These are phyloP conservation scores for Mycena polygramma DNA, from an alignment of 768 basidiomycete species.

Conservation along the genomic window DNA sequence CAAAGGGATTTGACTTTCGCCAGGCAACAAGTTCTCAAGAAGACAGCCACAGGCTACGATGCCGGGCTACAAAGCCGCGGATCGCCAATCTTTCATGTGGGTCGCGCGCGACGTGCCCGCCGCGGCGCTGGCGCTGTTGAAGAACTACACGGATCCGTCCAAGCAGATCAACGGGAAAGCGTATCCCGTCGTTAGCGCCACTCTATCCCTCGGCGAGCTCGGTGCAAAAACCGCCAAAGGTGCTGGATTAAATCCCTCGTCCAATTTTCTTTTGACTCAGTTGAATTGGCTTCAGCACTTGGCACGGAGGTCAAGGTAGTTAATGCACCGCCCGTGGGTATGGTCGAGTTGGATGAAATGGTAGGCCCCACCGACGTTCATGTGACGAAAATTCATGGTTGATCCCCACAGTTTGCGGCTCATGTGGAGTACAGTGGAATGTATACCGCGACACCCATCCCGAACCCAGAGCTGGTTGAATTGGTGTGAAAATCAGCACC, in stretches of 20 bases:
- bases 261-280: too few relatives aligned
- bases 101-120: slow-evolving; percentile 11
- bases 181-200: slow-evolving; percentile 14
- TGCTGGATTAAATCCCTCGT: not conserved
- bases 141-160: slow-evolving; percentile 16
- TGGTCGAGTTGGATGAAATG: slow-evolving; percentile 20
- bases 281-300: not conserved
- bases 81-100: not conserved
- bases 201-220: slow-evolving; percentile 1
- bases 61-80: not conserved
- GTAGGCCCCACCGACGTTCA: not conserved
- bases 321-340: not conserved
- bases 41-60: not conserved
- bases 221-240: slow-evolving; percentile 12
- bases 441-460: slow-evolving; percentile 8
- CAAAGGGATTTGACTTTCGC: not conserved
- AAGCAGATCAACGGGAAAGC: slow-evolving; percentile 8
- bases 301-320: slow-evolving; percentile 21
- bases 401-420: not conserved
- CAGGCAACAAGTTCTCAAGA: not conserved
- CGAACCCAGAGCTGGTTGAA: slow-evolving; percentile 19
- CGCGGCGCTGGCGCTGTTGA: slow-evolving; percentile 12
- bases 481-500: slow-evolving; percentile 13
- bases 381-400: not conserved
- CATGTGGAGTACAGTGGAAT: slow-evolving; percentile 11